phyloP scores from a whole-genome alignment of 768 basidiomycete genomes.

The Stropharia rugosoannulata region DNA sequence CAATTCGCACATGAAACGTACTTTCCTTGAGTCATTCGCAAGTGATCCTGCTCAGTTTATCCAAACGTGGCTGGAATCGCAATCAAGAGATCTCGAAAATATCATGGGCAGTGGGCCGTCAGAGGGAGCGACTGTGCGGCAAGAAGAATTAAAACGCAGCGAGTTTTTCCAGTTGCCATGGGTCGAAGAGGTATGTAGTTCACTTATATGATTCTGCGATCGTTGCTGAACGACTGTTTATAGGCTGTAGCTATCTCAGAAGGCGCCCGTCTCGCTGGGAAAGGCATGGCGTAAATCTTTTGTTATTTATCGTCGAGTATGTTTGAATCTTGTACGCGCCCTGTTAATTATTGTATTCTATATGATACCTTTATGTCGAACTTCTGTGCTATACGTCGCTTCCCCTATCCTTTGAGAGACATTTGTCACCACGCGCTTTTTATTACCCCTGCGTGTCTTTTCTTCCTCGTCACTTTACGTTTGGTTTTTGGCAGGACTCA shows the following conservation, averaged over 20 bases:
- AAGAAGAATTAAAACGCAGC: constrained; percentile 84
- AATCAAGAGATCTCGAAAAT: constrained; percentile 87
- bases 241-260: constrained; percentile 86
- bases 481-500: too few relatives aligned
- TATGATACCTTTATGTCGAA: not conserved
- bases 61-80: constrained; percentile 88
- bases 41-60: constrained; percentile 78
- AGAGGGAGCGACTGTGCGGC: constrained; percentile 76
- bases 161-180: constrained; percentile 92
- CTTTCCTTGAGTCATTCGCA: constrained; percentile 83
- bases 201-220: not conserved
- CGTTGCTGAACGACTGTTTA: constrained; percentile 4
- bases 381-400: not conserved
- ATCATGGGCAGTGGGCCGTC: constrained; percentile 86
- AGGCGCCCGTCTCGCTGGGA: constrained; percentile 64
- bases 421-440: too few relatives aligned
- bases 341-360: constrained; percentile 3
- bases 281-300: constrained; percentile 35
- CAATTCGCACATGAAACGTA: constrained; percentile 82
- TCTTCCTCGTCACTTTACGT: too few relatives aligned
- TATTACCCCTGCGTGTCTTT: too few relatives aligned
- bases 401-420: too few relatives aligned
- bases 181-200: constrained; percentile 65
- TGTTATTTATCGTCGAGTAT: not conserved
- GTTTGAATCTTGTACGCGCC: constrained; percentile 4